A percentile compares a stretch with the other conserved stretches of the same genome.
Conservation (phyloP, 2,329 filamentous ascomycete genomes). For the Tolypocladium capitatum region DNA sequence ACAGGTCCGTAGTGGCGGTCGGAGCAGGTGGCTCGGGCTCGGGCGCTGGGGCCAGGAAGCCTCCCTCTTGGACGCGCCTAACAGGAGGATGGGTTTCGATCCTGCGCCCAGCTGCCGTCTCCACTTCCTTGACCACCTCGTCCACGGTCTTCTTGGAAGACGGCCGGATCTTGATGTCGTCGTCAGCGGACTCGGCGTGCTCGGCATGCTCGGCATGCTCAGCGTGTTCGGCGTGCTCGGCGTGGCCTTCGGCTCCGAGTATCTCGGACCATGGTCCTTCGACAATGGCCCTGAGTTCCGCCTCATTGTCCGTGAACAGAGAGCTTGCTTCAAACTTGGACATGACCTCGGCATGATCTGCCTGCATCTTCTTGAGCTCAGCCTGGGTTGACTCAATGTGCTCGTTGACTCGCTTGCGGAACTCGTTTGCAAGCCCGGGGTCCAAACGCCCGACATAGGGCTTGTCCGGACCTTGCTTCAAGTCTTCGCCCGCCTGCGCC, state of each 20-base stretch:
- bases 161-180: conserved; percentile 22
- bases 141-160: conserved; percentile 45
- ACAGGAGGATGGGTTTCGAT: conserved; percentile 52
- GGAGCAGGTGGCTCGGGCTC: conserved; percentile 23
- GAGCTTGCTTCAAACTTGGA: conserved; percentile 60
- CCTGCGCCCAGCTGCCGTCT: conserved; percentile 54
- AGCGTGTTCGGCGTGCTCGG: conserved; percentile 38
- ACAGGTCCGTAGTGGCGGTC: conserved; percentile 21
- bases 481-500: conserved; percentile 37
- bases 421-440: conserved; percentile 66
- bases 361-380: conserved; percentile 77
- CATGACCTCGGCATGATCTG: conserved; percentile 62
- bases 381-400: conserved; percentile 60
- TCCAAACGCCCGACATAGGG: conserved; percentile 53
- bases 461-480: conserved; percentile 34
- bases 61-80: conserved; percentile 64
- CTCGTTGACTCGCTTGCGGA: conserved; percentile 62
- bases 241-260: conserved; percentile 49
- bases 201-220: no score
- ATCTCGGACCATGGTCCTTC: conserved; percentile 46
- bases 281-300: conserved; percentile 55
- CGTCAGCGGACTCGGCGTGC: conserved; percentile 36
- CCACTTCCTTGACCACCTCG: conserved; percentile 62
- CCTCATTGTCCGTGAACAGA: conserved; percentile 59
- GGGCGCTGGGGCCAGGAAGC: conserved; percentile 49